Conservation (phyloP, 805 yeast species). For the Candida pseudofarinosa region DNA sequence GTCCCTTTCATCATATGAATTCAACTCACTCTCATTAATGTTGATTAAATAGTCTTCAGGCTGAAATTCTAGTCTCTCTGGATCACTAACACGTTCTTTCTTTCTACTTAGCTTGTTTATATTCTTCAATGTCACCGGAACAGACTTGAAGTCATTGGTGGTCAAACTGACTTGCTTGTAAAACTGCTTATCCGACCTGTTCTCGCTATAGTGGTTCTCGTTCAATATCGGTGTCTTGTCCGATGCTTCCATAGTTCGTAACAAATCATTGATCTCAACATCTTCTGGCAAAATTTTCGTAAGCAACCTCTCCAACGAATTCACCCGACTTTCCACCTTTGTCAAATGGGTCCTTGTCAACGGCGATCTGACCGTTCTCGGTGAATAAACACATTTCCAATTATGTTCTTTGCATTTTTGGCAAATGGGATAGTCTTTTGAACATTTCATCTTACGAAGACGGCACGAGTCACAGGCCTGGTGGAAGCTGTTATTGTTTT, state of each 20-base stretch:
- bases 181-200: slow-evolving; percentile 4
- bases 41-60: slow-evolving; percentile 18
- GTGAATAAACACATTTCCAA: slow-evolving; percentile 30
- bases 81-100: slow-evolving; percentile 8
- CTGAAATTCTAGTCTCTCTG: slow-evolving; percentile 10
- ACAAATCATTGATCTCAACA: slow-evolving; percentile 7
- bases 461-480: slow-evolving; percentile 35
- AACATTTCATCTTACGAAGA: slow-evolving; percentile 29
- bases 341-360: slow-evolving; percentile 30
- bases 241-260: slow-evolving; percentile 10
- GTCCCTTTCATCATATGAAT: slow-evolving; percentile 16
- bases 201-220: not conserved
- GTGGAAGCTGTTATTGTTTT: slow-evolving; percentile 13
- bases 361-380: slow-evolving; percentile 29
- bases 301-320: slow-evolving; percentile 5
- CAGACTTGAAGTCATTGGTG: slow-evolving; percentile 12
- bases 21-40: slow-evolving; percentile 15
- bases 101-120: slow-evolving; percentile 13
- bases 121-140: slow-evolving; percentile 14
- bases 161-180: slow-evolving; percentile 14
- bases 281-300: slow-evolving; percentile 6
- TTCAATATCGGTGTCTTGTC: not conserved
- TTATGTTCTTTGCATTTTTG: slow-evolving; percentile 29
- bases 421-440: slow-evolving; percentile 28
- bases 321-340: slow-evolving; percentile 20